Evolutionary conservation across 176 grass and related monocot species (phyloP), one percentile per base, ranked within the genome.

Genomic region (Coix lacrymajobi): DNA sequence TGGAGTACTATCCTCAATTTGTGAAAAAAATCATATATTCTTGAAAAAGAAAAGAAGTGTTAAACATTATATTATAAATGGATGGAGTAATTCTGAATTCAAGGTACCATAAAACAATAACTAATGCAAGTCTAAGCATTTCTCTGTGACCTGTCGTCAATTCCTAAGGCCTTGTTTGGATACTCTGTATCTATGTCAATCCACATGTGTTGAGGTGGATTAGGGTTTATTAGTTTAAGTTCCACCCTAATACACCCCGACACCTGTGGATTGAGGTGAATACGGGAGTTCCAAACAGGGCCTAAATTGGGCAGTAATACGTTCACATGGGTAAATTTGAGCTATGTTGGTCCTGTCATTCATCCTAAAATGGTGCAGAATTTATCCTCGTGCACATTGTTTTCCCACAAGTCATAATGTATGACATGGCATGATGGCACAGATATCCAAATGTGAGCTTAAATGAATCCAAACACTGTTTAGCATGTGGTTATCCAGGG

Each of bases 331-430:
- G 36, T 62, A 80, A 49, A 16, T 80, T 39, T 40, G 44, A 60
- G 14, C 22, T 49, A 38, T 78, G 10, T 45, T 39, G 30, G 48
- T 61, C 2, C 6, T 60, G 11, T 14, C 5, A 17, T 77, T 57
- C 48, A 60, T 84, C 26, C 63, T 67, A 39, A 83, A 67, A 82
- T 82, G 52, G 52, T 71, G 13, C 52, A 48, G 28, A 79, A 39
- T 54, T 68, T 8, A 25, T 49, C 43, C 7, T 2, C 62, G 10
- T 76, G 38, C 6, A 4, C 62, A 46, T 76, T 81, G 58, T 62
- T 7, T 74, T 74, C 33, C 22, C 25, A 37, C 29, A 34, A 49
- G 38, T 58, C 49, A 2, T n/a, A 16, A 17, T 60, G 13, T 29
- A 31, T 57, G 43, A 39, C 20, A 17, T 68, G 56, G 4, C 11